Base-by-base conservation (phyloP, 2,329 filamentous ascomycete species). In the Neofusicoccum kwambonambiense region DNA sequence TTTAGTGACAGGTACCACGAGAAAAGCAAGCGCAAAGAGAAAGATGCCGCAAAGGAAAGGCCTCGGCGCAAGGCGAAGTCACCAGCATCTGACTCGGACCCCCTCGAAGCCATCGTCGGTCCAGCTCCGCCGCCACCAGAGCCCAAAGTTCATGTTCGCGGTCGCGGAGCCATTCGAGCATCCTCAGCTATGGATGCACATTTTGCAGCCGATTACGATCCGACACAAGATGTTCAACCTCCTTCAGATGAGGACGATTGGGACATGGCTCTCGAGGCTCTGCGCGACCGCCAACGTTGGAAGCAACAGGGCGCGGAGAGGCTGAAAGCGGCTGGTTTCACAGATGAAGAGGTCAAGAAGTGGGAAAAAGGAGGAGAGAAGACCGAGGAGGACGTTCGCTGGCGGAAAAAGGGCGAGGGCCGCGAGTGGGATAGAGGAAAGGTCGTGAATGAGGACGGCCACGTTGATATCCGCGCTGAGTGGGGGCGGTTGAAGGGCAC, bases 201-300 rank as follows among this genome's bases (percentile, higher is more conserved):
- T 61, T 98, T 97, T 75, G 88, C 90, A 0, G 80, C 87, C 1
- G 84, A 77, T 17, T 89, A 89, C 70, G 81, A 89, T 67, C 87
- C 87, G 1, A 74, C 79, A 6, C 74, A 79, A n/a, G 86, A 91
- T 70, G 76, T 89, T 3, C 78, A 82, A 44, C 77, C 81, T 49
- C 68, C 76, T 67, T 75, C 80, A 2, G 80, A 81, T 1, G 80
- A 78, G 2, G 87, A 89, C 67, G 87, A 91, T 66, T 97, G 92
- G 93, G 90, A 91, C 50, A 86, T 91, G 70, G 88, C 90, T 0
- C 81, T 95, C 0, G 92, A 96, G 76, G 88, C 89, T 4, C 83
- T 92, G 64, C 86, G 90, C 44, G 92, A 96, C 74, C 87, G 92
- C n/a, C 86, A 91, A 69, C 89, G 88, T 69, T 93, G 90, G 87